A percentile compares a stretch with the other conserved stretches of the same genome.
phyloP scores from a whole-genome alignment of 495 filamentous ascomycete species.

The Glarea lozoyensis region DNA sequence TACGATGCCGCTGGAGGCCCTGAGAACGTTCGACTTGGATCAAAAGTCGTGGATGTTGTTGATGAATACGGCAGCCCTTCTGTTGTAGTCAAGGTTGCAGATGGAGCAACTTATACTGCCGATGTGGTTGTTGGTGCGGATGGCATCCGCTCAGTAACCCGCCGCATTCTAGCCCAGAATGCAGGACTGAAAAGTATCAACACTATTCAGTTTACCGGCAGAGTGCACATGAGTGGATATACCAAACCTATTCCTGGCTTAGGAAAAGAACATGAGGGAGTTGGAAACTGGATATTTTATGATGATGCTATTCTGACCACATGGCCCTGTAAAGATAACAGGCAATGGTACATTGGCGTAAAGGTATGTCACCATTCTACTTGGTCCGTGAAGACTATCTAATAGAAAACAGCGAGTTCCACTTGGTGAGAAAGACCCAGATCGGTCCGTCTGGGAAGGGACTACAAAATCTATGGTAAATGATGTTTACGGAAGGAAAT shows the following conservation, averaged over 20 bases:
- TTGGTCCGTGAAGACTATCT: background rate
- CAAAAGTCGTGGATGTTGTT: constrained; percentile 11
- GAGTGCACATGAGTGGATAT: constrained; percentile 14
- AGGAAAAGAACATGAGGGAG: constrained; percentile 5
- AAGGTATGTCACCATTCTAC: constrained; percentile 6
- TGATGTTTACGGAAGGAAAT: constrained; percentile 12
- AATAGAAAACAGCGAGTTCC: background rate
- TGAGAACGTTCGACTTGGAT: constrained; percentile 4
- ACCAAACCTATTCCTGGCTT: constrained; percentile 7
- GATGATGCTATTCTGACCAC: constrained; percentile 12
- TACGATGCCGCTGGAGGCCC: constrained; percentile 12
- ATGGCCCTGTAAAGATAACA: constrained; percentile 13
- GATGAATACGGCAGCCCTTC: constrained; percentile 3
- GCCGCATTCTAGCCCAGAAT: constrained; percentile 11
- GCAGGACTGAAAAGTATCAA: constrained; percentile 9
- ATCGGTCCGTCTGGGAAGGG: constrained; percentile 13
- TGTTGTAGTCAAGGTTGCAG: constrained; percentile 7
- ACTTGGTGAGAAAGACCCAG: constrained; percentile 7
- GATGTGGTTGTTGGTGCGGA: constrained; percentile 1
- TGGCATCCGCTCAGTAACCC: constrained; percentile 14
- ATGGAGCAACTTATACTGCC: constrained; percentile 4
- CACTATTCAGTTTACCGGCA: constrained; percentile 15
- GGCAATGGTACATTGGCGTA: constrained; percentile 16
- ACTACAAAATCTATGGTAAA: constrained; percentile 9
- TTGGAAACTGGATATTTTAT: constrained; percentile 10